A percentile compares a stretch with the other conserved stretches of the same genome.
These are phyloP conservation scores for Prunus yedoensis DNA, from an alignment of 331 rosid species.

Conservation along the genomic window DNA sequence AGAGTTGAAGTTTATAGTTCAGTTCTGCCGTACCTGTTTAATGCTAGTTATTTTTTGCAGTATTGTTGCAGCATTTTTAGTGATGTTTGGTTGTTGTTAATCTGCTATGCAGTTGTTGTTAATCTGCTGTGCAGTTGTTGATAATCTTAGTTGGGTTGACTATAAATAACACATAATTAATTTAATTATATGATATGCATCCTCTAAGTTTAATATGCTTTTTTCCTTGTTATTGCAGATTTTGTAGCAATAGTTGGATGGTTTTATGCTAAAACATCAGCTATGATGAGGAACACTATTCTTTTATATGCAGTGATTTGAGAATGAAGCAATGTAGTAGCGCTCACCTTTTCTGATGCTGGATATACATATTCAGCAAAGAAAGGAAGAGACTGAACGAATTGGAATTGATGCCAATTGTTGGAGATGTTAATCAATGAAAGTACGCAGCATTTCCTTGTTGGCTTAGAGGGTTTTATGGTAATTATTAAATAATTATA, in stretches of 20 bases:
- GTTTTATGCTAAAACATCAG: conserved; percentile 15
- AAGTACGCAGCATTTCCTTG: conserved; percentile 1
- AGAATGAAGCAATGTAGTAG: not conserved
- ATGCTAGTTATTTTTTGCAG: not conserved
- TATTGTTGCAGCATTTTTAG: not conserved
- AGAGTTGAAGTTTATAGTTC: not conserved
- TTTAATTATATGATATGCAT: not conserved
- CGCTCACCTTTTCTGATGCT: not conserved
- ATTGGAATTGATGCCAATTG: not conserved
- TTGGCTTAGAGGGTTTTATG: not conserved
- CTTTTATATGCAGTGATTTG: not conserved
- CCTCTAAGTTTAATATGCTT: not conserved
- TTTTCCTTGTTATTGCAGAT: conserved; percentile 24
- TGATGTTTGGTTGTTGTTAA: not conserved
- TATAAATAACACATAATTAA: not conserved
- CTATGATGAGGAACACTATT: not conserved
- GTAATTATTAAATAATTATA: not conserved
- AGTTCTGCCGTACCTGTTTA: not conserved
- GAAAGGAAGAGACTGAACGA: not conserved
- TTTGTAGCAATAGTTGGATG: conserved; percentile 15
- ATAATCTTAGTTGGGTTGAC: too few species aligned
- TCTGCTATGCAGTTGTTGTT: not conserved
- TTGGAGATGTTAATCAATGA: not conserved
- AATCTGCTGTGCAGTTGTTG: too few species aligned
- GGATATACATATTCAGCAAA: not conserved